Percentiles rank a stretch among this genome's conserved stretches.
Evolutionary conservation across 2,329 filamentous ascomycete genomes (phyloP).

Genomic region (Blastomyces emzantsi): DNA sequence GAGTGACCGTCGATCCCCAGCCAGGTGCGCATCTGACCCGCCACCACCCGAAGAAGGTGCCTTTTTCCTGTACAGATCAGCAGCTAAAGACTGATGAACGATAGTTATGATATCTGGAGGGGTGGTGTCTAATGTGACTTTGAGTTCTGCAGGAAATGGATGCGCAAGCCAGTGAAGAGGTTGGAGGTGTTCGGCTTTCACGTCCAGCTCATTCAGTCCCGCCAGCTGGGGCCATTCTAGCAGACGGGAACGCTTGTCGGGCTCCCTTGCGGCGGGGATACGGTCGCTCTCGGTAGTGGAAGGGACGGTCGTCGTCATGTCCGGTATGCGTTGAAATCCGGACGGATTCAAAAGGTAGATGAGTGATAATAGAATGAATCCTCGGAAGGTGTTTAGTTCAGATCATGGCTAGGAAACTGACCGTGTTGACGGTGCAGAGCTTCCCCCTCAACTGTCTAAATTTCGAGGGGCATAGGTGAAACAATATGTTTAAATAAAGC

Average conservation of each 20-base stretch:
- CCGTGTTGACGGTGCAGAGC: background rate
- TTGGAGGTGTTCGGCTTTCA: background rate
- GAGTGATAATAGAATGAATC: background rate
- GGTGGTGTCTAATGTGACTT: background rate
- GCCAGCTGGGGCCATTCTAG: conserved; percentile 4
- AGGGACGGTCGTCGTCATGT: background rate
- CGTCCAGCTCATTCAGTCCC: conserved; percentile 3
- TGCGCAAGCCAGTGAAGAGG: conserved; percentile 8
- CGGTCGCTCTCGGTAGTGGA: background rate
- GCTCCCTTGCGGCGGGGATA: no score
- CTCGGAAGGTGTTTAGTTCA: background rate
- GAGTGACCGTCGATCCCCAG: background rate
- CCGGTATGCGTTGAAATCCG: background rate
- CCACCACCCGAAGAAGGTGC: background rate
- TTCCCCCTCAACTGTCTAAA: background rate
- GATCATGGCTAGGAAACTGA: background rate
- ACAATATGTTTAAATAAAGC: background rate
- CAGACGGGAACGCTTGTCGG: background rate
- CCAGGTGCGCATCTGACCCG: background rate
- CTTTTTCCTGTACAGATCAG: conserved; percentile 4
- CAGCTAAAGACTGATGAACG: background rate
- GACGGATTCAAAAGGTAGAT: background rate
- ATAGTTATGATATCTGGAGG: conserved; percentile 2
- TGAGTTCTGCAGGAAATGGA: conserved; percentile 6
- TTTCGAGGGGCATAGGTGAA: background rate